Evolutionary conservation across 768 basidiomycete species (phyloP), one percentile per base, ranked within the genome.

Genomic region (Calocybe gangraenosa): DNA sequence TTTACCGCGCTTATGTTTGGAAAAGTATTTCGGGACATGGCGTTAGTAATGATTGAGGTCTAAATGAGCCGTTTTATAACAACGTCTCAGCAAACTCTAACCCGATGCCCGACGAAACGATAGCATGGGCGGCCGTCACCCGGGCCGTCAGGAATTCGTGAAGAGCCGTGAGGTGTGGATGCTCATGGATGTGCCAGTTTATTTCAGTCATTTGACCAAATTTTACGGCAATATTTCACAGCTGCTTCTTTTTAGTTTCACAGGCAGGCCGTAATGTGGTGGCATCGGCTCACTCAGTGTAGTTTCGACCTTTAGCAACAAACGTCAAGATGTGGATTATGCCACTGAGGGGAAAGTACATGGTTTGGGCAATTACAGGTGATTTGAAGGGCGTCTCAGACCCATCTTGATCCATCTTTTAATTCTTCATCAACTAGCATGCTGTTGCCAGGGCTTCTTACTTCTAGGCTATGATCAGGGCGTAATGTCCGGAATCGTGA

Each of bases 301-400:
- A 5, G 25, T 28, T 28, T n/a, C 6, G 11, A 3, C 37, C 30
- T 13, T 36, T 19, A 21, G 21, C 44, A 28, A 41, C 22, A 13
- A 10, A 20, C 22, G 17, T 38, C 23, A 43, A 33, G 19, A 69
- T 69, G 65, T 67, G 67, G 67, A 60, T 61, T 18, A 45, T 63
- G 37, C 64, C 65, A 31, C 45, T 68, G 38, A 57, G 61, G 50
- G 67, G 67, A 23, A 68, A 66, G 48, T 55, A 58, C 39, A 55
- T 69, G 53, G 65, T 68, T 3, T 68, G 66, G 65, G 67, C 66
- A 2, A 68, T 68, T 23, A 66, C 67, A 45, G 65, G 68, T 66
- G 37, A 40, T 44, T 13, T n/a, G n/a, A n/a, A n/a, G n/a, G n/a
- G n/a, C n/a, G n/a, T n/a, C 23, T 21, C 39, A 17, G 40, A 5